Evolutionary conservation across 108 stramenopile genomes (phyloP).

Genomic region (Pseudonitzschia delicatissima): DNA sequence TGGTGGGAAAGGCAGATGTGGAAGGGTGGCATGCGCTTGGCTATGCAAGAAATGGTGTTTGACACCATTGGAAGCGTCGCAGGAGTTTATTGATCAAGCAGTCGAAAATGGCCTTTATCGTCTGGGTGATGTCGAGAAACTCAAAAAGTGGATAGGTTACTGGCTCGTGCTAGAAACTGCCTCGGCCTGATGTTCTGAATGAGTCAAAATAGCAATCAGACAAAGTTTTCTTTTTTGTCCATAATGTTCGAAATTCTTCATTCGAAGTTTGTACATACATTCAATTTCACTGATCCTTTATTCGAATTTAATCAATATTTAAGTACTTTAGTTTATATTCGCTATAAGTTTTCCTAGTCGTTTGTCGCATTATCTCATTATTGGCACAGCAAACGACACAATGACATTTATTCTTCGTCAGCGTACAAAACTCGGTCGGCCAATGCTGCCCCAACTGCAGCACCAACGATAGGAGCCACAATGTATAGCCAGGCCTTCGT

Average conservation of each 20-base stretch:
- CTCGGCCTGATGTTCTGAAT: too few relatives aligned
- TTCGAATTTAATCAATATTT: too few relatives aligned
- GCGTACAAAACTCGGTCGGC: slow-evolving; percentile 45
- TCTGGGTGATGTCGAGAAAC: slow-evolving; percentile 34
- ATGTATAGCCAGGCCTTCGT: slow-evolving; percentile 61
- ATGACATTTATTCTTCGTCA: too few relatives aligned
- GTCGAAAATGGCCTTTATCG: slow-evolving; percentile 38
- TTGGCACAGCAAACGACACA: too few relatives aligned
- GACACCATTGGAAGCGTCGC: slow-evolving; percentile 37
- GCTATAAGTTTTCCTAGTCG: too few relatives aligned
- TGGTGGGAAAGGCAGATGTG: slow-evolving; percentile 49
- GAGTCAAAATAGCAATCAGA: too few relatives aligned
- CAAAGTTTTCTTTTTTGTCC: too few relatives aligned
- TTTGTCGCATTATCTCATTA: too few relatives aligned
- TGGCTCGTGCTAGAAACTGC: slow-evolving; percentile 16
- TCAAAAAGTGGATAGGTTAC: slow-evolving; percentile 33
- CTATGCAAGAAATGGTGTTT: slow-evolving; percentile 39
- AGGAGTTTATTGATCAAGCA: slow-evolving; percentile 40
- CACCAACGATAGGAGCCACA: slow-evolving; percentile 50
- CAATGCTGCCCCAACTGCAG: slow-evolving; percentile 41
- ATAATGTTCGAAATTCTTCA: too few relatives aligned
- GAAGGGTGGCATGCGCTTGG: slow-evolving; percentile 53
- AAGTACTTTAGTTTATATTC: too few relatives aligned
- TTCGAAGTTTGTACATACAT: too few relatives aligned
- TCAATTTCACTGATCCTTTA: too few relatives aligned